Conservation (phyloP, 148 eudicot genomes). For the Oxyria digyna region DNA sequence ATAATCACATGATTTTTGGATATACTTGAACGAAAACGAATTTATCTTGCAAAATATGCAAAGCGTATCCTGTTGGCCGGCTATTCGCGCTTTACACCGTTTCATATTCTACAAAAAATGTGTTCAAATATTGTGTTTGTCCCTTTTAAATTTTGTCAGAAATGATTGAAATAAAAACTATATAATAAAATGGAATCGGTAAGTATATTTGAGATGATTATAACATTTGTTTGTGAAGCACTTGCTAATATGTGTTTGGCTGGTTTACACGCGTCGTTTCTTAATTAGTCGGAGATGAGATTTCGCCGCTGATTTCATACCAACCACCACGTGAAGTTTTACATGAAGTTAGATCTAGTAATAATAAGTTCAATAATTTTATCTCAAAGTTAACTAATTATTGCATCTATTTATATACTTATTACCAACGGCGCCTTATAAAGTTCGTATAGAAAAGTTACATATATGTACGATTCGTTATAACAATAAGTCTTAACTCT, state of each 20-base stretch:
- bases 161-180: neutral
- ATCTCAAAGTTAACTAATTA: too few relatives aligned
- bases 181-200: too few relatives aligned
- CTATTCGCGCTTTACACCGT: neutral
- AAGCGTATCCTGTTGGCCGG: neutral
- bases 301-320: neutral
- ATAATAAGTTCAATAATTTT: too few relatives aligned
- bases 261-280: conserved; percentile 5
- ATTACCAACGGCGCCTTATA: too few relatives aligned
- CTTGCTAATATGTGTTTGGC: neutral
- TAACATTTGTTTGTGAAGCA: neutral
- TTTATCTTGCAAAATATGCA: neutral
- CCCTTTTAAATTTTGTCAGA: neutral
- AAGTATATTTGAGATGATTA: too few relatives aligned
- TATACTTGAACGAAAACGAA: too few relatives aligned
- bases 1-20: too few relatives aligned
- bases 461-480: too few relatives aligned
- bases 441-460: too few relatives aligned
- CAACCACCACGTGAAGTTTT: conserved; percentile 4
- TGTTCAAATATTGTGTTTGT: neutral
- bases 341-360: too few relatives aligned
- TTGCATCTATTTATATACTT: too few relatives aligned
- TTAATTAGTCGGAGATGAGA: neutral
- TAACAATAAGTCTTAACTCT: too few relatives aligned
- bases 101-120: neutral